These are phyloP conservation scores for Cryphonectria naterciae DNA, from an alignment of 2,329 filamentous ascomycete genomes.

Conservation along the genomic window DNA sequence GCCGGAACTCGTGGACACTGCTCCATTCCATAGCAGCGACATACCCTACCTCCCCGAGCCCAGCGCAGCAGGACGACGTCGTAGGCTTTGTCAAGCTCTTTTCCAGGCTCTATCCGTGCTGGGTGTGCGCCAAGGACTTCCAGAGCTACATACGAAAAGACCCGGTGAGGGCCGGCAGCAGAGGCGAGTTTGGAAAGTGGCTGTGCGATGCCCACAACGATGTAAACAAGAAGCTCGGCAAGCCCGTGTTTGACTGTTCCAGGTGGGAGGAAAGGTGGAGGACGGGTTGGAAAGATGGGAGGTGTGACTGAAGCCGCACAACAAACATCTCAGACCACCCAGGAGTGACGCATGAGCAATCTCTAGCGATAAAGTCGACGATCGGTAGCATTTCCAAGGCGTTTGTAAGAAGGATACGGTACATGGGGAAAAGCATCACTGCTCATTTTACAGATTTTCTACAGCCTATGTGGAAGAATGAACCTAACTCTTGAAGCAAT, in stretches of 20 bases:
- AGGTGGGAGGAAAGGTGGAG: conserved; percentile 94
- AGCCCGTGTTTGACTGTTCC: conserved; percentile 85
- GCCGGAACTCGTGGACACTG: conserved; percentile 89
- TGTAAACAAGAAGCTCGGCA: conserved; percentile 87
- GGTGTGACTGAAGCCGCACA: conserved; percentile 54
- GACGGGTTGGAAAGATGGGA: conserved; percentile 79
- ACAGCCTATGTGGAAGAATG: conserved; percentile 6
- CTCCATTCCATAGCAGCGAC: conserved; percentile 88
- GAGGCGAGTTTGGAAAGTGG: conserved; percentile 78
- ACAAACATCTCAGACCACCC: not conserved
- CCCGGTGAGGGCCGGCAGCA: conserved; percentile 61
- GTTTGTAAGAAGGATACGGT: conserved; percentile 12
- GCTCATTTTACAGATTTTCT: conserved; percentile 17
- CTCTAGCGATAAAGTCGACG: not conserved
- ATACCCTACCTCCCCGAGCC: conserved; percentile 74
- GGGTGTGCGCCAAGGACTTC: conserved; percentile 93
- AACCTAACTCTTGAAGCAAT: conserved; percentile 13
- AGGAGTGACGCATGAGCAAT: not conserved
- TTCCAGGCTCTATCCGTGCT: conserved; percentile 89
- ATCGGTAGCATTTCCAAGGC: conserved; percentile 16
- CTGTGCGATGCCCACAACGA: conserved; percentile 87
- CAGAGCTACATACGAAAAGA: conserved; percentile 77
- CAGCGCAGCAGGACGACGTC: conserved; percentile 74
- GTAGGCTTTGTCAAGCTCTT: conserved; percentile 79
- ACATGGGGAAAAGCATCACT: conserved; percentile 19